Base-by-base conservation (phyloP, 2,329 filamentous ascomycete genomes). In the Sporothrix globosa region DNA sequence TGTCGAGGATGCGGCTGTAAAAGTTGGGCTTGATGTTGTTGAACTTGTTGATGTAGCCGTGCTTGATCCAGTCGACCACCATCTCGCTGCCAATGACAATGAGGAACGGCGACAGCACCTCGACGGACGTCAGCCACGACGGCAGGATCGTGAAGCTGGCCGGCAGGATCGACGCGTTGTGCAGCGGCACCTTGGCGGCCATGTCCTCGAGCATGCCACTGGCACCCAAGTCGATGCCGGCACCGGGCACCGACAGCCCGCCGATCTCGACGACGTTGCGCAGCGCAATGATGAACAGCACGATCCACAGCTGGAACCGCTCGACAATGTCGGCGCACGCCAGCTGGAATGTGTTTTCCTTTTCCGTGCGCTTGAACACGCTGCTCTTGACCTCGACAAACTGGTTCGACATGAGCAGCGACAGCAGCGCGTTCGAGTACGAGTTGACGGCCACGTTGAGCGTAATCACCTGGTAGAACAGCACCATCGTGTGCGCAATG, bases 341-440 rank as follows among this genome's bases (percentile, higher is more conserved):
- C 17, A 99, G 85, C 79, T 99, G 96, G 78, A 99, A 99, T 0
- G 97, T 83, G 74, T 97, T 98, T 77, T 99, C 96, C 79, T 97
- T 98, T 76, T 99, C 96, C 73, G 98, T 97, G 72, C 95, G 96
- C 82, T 99, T 98, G 84, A 99, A 99, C 0, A 99, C 96, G 0
- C 94, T 96, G 72, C 92, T 92, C 78, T 99, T 99, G 84, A 99
- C 97, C 81, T 99, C 96, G 56, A 99, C 96, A 76, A 99, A 99
- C 77, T 99, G 96, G 77, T 98, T 99, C 7, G 94, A 97, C 78
- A 99, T 88, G 1, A 99, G 84, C 0, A 99, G 86, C 0, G 96
- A 97, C 46, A 99, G 85, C 4, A 99, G 84, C 0, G 96, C 95
- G 77, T 99, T 99, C 0, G 94, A 97, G 80, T 99, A 99, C 0